Evolutionary conservation across 1,284 basidiomycete species (phyloP).

Genomic region (Blastosporella zonata): DNA sequence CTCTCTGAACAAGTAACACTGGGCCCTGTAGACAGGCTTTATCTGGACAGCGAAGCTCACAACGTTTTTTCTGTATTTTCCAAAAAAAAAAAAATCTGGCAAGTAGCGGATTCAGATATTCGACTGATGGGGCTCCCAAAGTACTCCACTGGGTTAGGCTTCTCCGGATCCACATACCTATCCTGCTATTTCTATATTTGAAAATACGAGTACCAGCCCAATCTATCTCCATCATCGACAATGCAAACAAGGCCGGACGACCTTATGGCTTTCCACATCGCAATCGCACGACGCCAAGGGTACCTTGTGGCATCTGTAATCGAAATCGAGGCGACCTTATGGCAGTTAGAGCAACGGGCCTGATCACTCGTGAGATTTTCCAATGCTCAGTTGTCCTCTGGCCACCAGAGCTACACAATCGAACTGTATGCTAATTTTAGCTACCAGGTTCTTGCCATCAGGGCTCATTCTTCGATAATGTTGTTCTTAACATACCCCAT

Average conservation of each 20-base stretch:
- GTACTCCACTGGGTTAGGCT: too few relatives aligned
- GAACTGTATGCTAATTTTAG: conserved; percentile 1
- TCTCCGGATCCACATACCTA: not conserved
- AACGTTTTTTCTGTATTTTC: too few relatives aligned
- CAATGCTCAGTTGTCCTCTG: too few relatives aligned
- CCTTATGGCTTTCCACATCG: not conserved
- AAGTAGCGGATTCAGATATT: too few relatives aligned
- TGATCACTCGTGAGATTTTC: too few relatives aligned
- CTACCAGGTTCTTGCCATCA: conserved; percentile 1
- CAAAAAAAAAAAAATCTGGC: too few relatives aligned
- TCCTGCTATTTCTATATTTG: conserved; percentile 3
- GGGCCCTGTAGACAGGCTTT: too few relatives aligned
- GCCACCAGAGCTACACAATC: not conserved
- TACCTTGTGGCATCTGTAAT: not conserved
- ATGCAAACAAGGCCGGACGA: not conserved
- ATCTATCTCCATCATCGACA: not conserved
- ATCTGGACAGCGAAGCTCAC: too few relatives aligned
- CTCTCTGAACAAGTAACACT: too few relatives aligned
- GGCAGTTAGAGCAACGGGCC: not conserved
- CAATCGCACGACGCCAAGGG: too few relatives aligned
- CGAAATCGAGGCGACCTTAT: not conserved
- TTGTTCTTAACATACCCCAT: not conserved
- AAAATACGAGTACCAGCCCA: not conserved
- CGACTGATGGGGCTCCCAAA: too few relatives aligned
- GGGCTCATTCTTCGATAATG: not conserved